These are phyloP conservation scores for Penicillium chermesinum DNA, from an alignment of 495 filamentous ascomycete genomes.

Conservation along the genomic window DNA sequence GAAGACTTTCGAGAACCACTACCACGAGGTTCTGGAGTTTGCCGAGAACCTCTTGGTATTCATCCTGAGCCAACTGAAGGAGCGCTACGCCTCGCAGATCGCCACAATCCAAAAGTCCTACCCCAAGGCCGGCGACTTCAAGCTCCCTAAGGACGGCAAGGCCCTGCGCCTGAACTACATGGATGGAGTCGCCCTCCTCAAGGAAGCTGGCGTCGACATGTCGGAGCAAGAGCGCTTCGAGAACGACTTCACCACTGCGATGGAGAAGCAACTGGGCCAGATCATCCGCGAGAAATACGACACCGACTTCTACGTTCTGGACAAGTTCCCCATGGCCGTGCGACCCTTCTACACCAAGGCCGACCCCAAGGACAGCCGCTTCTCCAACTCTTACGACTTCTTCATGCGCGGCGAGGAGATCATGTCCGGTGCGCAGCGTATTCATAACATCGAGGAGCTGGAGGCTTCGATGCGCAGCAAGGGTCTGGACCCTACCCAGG, in stretches of 20 bases:
- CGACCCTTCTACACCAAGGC: constrained; percentile 90
- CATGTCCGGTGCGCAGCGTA: constrained; percentile 80
- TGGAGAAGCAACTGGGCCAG: constrained; percentile 87
- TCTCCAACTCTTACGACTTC: constrained; percentile 87
- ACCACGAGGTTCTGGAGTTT: constrained; percentile 77
- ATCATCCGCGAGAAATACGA: constrained; percentile 77
- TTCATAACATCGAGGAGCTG: constrained; percentile 67
- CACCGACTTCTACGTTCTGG: constrained; percentile 88
- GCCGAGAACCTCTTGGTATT: constrained; percentile 81
- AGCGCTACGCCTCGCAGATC: constrained; percentile 61
- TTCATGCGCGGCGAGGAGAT: constrained; percentile 93
- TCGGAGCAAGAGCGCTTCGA: constrained; percentile 74
- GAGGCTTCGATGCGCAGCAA: constrained; percentile 63
- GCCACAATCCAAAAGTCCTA: constrained; percentile 59
- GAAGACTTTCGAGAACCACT: constrained; percentile 87
- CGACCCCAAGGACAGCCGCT: constrained; percentile 57
- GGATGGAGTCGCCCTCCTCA: constrained; percentile 76
- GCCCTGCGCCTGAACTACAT: constrained; percentile 79
- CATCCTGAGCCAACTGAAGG: constrained; percentile 76
- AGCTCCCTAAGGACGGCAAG: constrained; percentile 60
- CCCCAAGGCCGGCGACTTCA: constrained; percentile 53
- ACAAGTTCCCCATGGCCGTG: constrained; percentile 82
- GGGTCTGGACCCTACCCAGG: constrained; percentile 65
- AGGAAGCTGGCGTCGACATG: constrained; percentile 72
- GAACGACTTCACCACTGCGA: constrained; percentile 61